A percentile compares a stretch with the other conserved stretches of the same genome.
These are phyloP conservation scores for Coemansia reversa DNA, from an alignment of 192 early-diverging fungal genomes.

Conservation along the genomic window DNA sequence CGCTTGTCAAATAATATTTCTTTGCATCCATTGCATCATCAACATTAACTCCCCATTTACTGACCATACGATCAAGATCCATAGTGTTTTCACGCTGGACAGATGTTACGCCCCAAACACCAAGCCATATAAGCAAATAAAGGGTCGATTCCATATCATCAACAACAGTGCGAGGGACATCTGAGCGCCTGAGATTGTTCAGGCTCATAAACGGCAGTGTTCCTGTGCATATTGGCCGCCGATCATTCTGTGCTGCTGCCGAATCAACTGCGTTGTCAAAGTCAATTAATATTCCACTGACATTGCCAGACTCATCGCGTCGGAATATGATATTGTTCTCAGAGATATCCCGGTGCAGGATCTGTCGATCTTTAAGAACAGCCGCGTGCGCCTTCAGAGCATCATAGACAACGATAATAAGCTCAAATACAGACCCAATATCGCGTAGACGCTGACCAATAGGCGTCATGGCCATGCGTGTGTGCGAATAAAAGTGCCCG, in stretches of 20 bases:
- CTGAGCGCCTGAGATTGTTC: too few relatives aligned
- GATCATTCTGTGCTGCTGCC: neutral
- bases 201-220: neutral
- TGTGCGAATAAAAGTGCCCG: neutral
- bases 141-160: too few relatives aligned
- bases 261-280: conserved; percentile 13
- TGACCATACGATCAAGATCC: too few relatives aligned
- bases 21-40: too few relatives aligned
- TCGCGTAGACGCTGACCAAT: conserved; percentile 13
- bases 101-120: too few relatives aligned
- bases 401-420: neutral
- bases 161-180: too few relatives aligned
- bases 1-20: too few relatives aligned
- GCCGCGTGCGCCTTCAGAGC: neutral
- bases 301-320: neutral
- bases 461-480: conserved; percentile 7
- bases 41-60: too few relatives aligned
- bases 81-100: too few relatives aligned
- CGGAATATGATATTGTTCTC: conserved; percentile 22
- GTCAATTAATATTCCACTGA: conserved; percentile 26
- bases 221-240: neutral
- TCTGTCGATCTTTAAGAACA: neutral
- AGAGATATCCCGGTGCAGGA: conserved; percentile 26
- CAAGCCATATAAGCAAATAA: too few relatives aligned
- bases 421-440: neutral